Conservation (phyloP, 2,329 filamentous ascomycete species). For the Calycina marina region DNA sequence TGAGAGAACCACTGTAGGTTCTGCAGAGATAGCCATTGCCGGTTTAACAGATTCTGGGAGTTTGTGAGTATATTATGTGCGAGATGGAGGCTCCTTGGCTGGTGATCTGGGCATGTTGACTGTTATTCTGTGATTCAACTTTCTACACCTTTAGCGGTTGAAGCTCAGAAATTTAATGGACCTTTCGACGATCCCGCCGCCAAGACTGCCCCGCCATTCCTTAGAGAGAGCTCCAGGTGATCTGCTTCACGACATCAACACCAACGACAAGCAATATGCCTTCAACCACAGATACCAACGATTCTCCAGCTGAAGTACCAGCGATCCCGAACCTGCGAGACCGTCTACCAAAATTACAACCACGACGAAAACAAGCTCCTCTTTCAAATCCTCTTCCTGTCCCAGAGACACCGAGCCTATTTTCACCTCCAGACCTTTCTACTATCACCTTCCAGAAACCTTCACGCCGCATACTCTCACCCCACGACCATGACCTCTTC, state of each 20-base stretch:
- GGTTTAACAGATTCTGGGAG: too few species aligned
- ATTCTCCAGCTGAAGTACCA: constrained; percentile 2
- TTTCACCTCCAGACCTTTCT: constrained; percentile 47
- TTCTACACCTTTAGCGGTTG: too few species aligned
- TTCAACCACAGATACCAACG: constrained; percentile 10
- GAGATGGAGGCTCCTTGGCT: too few species aligned
- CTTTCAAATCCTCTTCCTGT: constrained; percentile 44
- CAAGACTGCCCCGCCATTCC: constrained; percentile 1
- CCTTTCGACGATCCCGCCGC: background rate
- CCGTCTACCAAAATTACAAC: constrained; percentile 52
- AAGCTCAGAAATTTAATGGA: background rate
- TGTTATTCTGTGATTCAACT: too few species aligned
- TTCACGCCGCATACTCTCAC: constrained; percentile 66
- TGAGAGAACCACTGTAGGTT: constrained; percentile 33
- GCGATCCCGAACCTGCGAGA: constrained; percentile 35
- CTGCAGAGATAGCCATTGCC: constrained; percentile 33
- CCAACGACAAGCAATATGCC: constrained; percentile 17
- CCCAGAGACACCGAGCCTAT: constrained; percentile 62
- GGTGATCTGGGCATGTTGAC: too few species aligned
- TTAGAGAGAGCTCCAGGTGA: constrained; percentile 1
- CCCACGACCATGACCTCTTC: constrained; percentile 68
- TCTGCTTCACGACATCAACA: too few species aligned
- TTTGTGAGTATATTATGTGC: too few species aligned
- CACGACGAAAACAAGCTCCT: constrained; percentile 39
- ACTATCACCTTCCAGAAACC: constrained; percentile 51